Evolutionary conservation across 2,329 filamentous ascomycete genomes (phyloP), one percentile per base, ranked within the genome.

Genomic region (Penicillium frequentans): DNA sequence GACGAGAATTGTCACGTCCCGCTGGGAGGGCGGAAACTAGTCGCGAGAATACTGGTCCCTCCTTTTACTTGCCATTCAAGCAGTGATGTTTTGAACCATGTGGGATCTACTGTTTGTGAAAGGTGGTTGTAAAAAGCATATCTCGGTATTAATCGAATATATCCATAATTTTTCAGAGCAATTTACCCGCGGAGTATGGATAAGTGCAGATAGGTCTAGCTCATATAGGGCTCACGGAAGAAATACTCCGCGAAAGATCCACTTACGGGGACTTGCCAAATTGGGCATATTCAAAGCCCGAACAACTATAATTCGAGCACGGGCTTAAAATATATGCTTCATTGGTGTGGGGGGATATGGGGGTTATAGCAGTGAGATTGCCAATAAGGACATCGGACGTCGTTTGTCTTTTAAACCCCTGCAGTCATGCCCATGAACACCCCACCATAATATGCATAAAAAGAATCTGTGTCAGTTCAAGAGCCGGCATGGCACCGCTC

Each of bases 61-160:
- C 44, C 14, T 64, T 64, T 23, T 46, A 54, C 45, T 37, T 64
- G 35, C 53, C 62, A 6, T 64, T 44, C 11, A 58, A 46, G 42
- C 13, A 50, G 26, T 50, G 14, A 42, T 49, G 4, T 13, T 31
- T 29, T 29, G 23, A 19, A 26, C 16, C 23, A 10, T 42, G 39
- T 42, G n/a, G 19, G 19, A 5, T 23, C 3, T 42, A 42, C 19
- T 7, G 10, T 21, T 13, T 42, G 16, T 42, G 39, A 23, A 42
- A 23, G 10, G 14, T 5, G 19, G 3, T 23, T 42, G 9, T 23
- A 42, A 23, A 42, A 42, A 23, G n/a, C 10, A 42, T 42, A 13
- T 23, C 11, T 42, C 10, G 16, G 27, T 29, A 29, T 26, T 26
- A 16, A 19, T 26, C 5, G 44, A 19, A 27, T 29, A 33, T 44